Percentiles rank a stretch among this genome's conserved stretches.
Conservation (phyloP, 768 basidiomycete genomes). For the Butyriboletus loyo region DNA sequence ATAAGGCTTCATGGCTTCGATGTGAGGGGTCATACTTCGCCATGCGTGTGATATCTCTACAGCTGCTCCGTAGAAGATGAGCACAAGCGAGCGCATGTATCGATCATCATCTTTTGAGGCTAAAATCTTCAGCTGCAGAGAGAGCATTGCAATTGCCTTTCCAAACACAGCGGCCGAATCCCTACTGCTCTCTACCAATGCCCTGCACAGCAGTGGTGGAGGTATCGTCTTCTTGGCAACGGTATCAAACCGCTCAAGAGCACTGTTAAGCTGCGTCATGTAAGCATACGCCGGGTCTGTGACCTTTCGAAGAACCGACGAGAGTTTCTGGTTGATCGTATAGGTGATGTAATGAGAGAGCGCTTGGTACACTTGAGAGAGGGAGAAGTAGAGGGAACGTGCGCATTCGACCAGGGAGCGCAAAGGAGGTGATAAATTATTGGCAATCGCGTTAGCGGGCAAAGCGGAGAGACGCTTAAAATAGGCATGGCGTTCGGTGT, state of each 20-base stretch:
- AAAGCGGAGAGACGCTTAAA: conserved; percentile 88
- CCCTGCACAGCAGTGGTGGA: conserved; percentile 67
- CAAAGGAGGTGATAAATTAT: conserved; percentile 67
- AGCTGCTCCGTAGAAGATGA: conserved; percentile 86
- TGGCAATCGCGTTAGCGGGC: conserved; percentile 56
- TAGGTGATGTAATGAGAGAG: conserved; percentile 85
- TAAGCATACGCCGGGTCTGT: conserved; percentile 81
- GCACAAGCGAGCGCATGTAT: conserved; percentile 79
- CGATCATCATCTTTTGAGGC: conserved; percentile 77
- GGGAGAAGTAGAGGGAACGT: conserved; percentile 86
- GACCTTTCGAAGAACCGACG: conserved; percentile 77
- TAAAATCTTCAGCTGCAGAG: conserved; percentile 76
- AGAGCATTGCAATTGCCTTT: conserved; percentile 82
- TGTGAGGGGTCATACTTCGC: conserved; percentile 69
- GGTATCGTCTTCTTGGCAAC: conserved; percentile 69
- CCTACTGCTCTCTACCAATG: conserved; percentile 77
- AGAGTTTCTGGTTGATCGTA: conserved; percentile 77
- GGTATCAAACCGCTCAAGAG: conserved; percentile 88
- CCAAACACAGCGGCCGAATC: conserved; percentile 82
- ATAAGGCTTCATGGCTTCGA: conserved; percentile 66
- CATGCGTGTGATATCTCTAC: conserved; percentile 87
- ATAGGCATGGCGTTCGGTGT: conserved; percentile 85
- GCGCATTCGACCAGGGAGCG: conserved; percentile 79
- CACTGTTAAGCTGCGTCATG: conserved; percentile 80
- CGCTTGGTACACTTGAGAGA: conserved; percentile 88